Conservation (phyloP, 768 basidiomycete genomes). For the Serpula lacrymans region DNA sequence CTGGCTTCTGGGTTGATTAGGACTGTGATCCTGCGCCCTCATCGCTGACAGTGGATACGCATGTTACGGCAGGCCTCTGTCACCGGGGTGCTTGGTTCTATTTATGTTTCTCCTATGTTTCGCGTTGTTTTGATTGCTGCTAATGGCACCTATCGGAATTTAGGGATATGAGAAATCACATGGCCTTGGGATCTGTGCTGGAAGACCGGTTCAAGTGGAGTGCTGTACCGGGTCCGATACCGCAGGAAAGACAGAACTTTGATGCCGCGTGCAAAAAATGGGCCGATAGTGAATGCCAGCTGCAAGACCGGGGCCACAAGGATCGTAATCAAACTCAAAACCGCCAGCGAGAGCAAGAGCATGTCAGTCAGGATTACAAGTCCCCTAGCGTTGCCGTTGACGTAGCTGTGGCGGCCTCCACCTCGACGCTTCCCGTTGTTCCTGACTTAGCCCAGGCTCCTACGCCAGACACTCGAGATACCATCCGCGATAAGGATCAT, state of each 20-base stretch:
- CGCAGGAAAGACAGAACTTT: slow-evolving; percentile 53
- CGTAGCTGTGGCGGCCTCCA: too few relatives aligned
- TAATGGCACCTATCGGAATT: neutral
- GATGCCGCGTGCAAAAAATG: slow-evolving; percentile 56
- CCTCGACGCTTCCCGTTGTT: too few relatives aligned
- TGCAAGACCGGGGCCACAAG: slow-evolving; percentile 5
- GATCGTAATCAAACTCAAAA: too few relatives aligned
- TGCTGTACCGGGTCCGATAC: slow-evolving; percentile 34
- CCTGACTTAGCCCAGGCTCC: neutral
- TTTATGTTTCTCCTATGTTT: neutral
- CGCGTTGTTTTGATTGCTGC: slow-evolving; percentile 3
- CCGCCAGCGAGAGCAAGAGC: too few relatives aligned
- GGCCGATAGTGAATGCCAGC: slow-evolving; percentile 20
- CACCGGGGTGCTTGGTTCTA: neutral
- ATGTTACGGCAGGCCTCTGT: slow-evolving; percentile 2
- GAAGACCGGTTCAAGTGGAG: slow-evolving; percentile 50
- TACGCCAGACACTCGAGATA: neutral
- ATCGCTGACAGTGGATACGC: too few relatives aligned
- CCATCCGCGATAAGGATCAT: too few relatives aligned
- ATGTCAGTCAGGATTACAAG: too few relatives aligned
- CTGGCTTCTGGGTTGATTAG: too few relatives aligned
- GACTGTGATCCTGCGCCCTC: too few relatives aligned
- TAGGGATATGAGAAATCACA: slow-evolving; percentile 68
- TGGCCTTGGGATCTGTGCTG: slow-evolving; percentile 42
- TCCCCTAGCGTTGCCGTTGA: too few relatives aligned